phyloP scores from a whole-genome alignment of 306 rosid species.

The Mimosa bimucronata region DNA sequence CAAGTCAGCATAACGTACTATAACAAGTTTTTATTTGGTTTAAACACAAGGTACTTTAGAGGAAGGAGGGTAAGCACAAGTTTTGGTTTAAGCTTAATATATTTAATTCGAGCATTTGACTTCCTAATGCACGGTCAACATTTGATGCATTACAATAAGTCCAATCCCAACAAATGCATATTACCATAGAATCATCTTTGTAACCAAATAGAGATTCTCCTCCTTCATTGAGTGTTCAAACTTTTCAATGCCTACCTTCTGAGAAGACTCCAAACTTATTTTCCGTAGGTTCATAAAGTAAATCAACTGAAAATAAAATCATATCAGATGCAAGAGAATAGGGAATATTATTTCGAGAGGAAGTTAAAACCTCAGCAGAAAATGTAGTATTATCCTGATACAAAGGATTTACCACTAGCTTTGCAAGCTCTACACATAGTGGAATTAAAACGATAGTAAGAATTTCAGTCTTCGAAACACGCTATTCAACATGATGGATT shows the following conservation, averaged over 20 bases:
- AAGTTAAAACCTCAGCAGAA: conserved; percentile 54
- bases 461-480: neutral
- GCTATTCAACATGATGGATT: no score
- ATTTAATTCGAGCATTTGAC: no score
- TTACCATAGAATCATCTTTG: conserved; percentile 79
- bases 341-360: conserved; percentile 6
- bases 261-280: conserved; percentile 63
- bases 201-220: conserved; percentile 69
- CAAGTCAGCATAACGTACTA: no score
- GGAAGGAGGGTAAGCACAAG: neutral
- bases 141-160: no score
- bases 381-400: conserved; percentile 55
- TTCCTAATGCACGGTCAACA: no score
- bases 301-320: neutral
- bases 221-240: conserved; percentile 63
- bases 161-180: no score
- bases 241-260: conserved; percentile 50
- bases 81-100: neutral
- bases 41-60: no score
- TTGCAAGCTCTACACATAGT: conserved; percentile 51
- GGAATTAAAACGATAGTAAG: conserved; percentile 55
- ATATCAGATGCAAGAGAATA: neutral
- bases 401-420: conserved; percentile 61
- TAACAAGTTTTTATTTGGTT: no score
- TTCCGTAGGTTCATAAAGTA: conserved; percentile 16